phyloP scores from a whole-genome alignment of 2,329 filamentous ascomycete species.

The Ophioceras dolichostomum region DNA sequence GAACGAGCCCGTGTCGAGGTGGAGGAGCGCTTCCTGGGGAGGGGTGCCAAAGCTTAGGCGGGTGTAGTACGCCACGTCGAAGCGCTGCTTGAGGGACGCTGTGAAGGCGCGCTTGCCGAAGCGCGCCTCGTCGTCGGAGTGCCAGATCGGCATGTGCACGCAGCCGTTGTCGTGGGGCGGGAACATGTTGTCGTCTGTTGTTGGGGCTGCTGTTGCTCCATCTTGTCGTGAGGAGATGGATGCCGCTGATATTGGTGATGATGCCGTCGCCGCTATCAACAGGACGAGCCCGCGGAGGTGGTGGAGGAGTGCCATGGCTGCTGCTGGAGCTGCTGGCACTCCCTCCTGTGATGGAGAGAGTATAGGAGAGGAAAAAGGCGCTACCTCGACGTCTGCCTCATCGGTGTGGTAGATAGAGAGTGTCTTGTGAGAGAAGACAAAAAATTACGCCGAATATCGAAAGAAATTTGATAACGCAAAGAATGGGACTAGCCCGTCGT shows the following conservation, averaged over 20 bases:
- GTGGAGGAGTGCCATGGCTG: constrained; percentile 16
- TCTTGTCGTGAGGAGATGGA: no score
- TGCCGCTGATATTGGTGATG: background rate
- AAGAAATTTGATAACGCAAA: background rate
- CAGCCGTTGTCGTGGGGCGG: constrained; percentile 16
- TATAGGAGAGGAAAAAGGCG: background rate
- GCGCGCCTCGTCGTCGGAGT: constrained; percentile 25
- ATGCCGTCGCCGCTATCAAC: constrained; percentile 8
- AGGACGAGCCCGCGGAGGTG: constrained; percentile 8
- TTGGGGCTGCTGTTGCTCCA: no score
- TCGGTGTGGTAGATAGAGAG: constrained; percentile 1
- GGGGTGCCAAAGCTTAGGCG: constrained; percentile 40
- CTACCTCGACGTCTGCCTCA: constrained; percentile 9
- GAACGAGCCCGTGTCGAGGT: constrained; percentile 47
- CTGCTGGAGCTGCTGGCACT: no score
- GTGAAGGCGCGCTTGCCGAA: constrained; percentile 29
- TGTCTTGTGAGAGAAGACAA: background rate
- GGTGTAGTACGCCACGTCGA: constrained; percentile 42
- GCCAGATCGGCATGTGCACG: constrained; percentile 27
- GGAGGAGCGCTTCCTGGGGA: constrained; percentile 37
- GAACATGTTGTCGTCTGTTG: no score
- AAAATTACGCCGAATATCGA: background rate
- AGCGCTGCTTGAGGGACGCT: constrained; percentile 33
- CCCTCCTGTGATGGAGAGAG: constrained; percentile 4
- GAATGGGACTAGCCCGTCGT: background rate